Base-by-base conservation (phyloP, 1,139 yeast genomes). In the Blastobotrys persicus region DNA sequence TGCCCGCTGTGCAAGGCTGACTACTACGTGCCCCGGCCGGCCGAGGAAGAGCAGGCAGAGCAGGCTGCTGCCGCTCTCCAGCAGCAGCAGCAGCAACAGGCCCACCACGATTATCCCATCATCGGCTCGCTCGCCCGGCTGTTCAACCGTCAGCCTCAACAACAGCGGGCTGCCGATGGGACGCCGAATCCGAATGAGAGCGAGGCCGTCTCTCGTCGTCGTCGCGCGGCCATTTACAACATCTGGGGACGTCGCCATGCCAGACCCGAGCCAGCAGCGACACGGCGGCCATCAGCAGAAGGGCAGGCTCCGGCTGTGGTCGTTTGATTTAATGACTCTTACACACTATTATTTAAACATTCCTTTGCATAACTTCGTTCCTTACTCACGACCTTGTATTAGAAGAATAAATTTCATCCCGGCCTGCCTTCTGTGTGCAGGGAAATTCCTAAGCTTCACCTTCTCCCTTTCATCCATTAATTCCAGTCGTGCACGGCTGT, bases 1-100 rank as follows among this genome's bases (percentile, higher is more conserved):
- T 88, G 96, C 63, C 95, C 96, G 6, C 80, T 83, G 74, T 88
- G 96, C 67, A 85, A 87, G 62, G 71, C 59, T n/a, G 71, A 66
- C 51, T 67, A 62, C 53, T 66, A 60, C 51, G 59, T 56, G 52
- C 65, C 66, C 13, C 58, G 56, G 37, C 60, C 62, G 2, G 57
- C 47, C 20, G 56, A 53, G 31, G 58, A 49, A 13, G 44, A 50
- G 23, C 50, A 42, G 19, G 45, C 28, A 11, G 20, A n/a, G 6
- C 12, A 13, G 4, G 35, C 34, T 39, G 42, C 23, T 5, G 44
- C 35, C 9, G 44, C 35, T 11, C 18, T 4, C n/a, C 34, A 41
- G 7, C 32, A n/a, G 14, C 11, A 16, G 12, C 40, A 35, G n/a
- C 40, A 35, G 20, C 18, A n/a, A 7, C 9, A 12, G 20, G 20